A percentile compares a stretch with the other conserved stretches of the same genome.
Evolutionary conservation across 192 early-diverging fungal species (phyloP).

Genomic region (Coemansia sp.): DNA sequence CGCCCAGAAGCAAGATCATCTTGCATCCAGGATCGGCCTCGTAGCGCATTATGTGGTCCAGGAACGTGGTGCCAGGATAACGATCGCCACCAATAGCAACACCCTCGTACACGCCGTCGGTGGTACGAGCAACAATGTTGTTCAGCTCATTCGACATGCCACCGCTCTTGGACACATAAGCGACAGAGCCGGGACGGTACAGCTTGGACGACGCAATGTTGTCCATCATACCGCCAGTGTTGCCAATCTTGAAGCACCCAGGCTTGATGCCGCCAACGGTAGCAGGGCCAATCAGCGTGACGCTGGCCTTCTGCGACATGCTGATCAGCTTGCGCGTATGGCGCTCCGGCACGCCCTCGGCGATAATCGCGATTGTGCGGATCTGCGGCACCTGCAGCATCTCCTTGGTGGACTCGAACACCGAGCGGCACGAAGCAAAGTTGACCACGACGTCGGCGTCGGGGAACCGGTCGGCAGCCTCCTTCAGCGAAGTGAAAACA

Average conservation of each 20-base stretch:
- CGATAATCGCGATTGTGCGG: conserved; percentile 95
- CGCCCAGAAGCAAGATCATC: conserved; percentile 93
- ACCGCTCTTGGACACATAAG: conserved; percentile 98
- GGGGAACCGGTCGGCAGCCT: conserved; percentile 82
- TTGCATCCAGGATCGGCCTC: conserved; percentile 91
- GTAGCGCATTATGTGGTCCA: conserved; percentile 96
- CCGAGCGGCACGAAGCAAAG: conserved; percentile 97
- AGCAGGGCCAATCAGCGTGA: conserved; percentile 94
- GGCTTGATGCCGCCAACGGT: conserved; percentile 99
- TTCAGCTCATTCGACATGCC: conserved; percentile 99
- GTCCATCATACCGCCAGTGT: conserved; percentile 99
- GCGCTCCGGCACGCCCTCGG: conserved; percentile 98
- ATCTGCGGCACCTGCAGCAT: conserved; percentile 83
- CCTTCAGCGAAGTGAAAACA: conserved; percentile 86
- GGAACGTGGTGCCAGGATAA: conserved; percentile 97
- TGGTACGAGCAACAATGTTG: conserved; percentile 96
- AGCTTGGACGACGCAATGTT: conserved; percentile 98
- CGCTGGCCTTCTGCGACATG: conserved; percentile 74
- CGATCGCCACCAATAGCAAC: conserved; percentile 98
- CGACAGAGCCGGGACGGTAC: conserved; percentile 94
- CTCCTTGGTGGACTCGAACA: conserved; percentile 90
- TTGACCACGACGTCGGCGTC: conserved; percentile 95
- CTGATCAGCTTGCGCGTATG: conserved; percentile 89
- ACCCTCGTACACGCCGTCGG: conserved; percentile 98
- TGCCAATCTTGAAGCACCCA: conserved; percentile 99